A percentile compares a stretch with the other conserved stretches of the same genome.
Evolutionary conservation across 306 rosid species (phyloP).

Genomic region (Cucumis hystrix): DNA sequence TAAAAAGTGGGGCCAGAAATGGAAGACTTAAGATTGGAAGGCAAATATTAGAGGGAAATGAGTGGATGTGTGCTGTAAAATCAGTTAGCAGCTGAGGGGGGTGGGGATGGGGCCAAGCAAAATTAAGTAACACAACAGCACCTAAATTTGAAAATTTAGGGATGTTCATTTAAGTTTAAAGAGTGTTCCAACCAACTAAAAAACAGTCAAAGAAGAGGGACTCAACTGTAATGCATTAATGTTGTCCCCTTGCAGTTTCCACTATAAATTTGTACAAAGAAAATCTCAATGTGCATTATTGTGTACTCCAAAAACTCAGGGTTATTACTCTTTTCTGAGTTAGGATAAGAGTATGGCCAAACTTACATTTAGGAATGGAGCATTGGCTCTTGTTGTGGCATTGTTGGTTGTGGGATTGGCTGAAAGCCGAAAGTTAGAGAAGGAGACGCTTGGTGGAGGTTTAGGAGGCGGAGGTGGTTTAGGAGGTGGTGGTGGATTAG

Average conservation of each 20-base stretch:
- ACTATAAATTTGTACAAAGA: constrained; percentile 26
- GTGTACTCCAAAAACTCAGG: not conserved
- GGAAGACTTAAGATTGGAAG: not conserved
- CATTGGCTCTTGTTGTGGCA: constrained; percentile 28
- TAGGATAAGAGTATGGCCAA: constrained; percentile 29
- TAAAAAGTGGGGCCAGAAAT: not conserved
- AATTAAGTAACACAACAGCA: constrained; percentile 28
- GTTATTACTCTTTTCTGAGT: not conserved
- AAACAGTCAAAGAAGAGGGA: not conserved
- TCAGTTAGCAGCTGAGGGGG: constrained; percentile 28
- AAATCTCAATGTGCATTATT: not conserved
- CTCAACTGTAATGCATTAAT: constrained; percentile 35
- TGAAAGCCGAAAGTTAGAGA: constrained; percentile 32
- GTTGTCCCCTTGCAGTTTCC: not conserved
- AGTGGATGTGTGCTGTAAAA: not conserved
- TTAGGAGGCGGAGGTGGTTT: not conserved
- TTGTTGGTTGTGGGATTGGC: constrained; percentile 21
- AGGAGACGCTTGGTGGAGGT: constrained; percentile 11
- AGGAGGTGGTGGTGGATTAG: not conserved
- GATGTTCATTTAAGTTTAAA: constrained; percentile 6
- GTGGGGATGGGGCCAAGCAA: constrained; percentile 13
- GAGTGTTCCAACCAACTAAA: constrained; percentile 4
- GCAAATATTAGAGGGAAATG: not conserved
- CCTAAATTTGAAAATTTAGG: constrained; percentile 30
- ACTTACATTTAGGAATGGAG: constrained; percentile 14